A percentile compares a stretch with the other conserved stretches of the same genome.
phyloP scores from a whole-genome alignment of 495 filamentous ascomycete species.

The Aspergillus nidulans region DNA sequence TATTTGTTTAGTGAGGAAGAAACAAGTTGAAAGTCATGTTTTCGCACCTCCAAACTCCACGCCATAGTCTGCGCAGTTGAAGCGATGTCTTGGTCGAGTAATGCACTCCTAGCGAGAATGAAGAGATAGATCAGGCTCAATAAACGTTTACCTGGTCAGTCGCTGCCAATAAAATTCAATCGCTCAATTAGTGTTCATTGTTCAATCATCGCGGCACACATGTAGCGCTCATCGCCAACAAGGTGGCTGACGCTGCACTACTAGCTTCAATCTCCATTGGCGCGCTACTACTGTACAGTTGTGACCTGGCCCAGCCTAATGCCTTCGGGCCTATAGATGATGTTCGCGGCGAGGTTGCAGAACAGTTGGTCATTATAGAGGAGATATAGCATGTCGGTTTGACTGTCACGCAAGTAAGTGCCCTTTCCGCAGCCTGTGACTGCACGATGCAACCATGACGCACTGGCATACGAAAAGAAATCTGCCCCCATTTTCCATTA shows the following conservation, averaged over 20 bases:
- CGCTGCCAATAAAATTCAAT: constrained; percentile 13
- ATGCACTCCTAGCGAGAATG: constrained; percentile 7
- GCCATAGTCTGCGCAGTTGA: background rate
- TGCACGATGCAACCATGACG: background rate
- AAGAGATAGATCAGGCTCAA: background rate
- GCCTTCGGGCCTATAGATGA: background rate
- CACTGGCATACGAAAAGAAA: background rate
- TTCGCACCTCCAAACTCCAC: background rate
- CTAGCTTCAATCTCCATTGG: constrained; percentile 15
- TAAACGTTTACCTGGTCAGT: background rate
- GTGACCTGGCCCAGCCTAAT: background rate
- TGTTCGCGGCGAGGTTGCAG: background rate
- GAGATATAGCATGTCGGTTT: background rate
- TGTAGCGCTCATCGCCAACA: constrained; percentile 22
- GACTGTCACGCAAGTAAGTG: background rate
- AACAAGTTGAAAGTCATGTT: background rate
- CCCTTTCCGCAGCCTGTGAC: background rate
- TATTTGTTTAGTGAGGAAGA: background rate
- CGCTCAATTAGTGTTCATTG: constrained; percentile 11
- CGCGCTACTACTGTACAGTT: constrained; percentile 11
- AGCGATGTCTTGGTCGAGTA: background rate
- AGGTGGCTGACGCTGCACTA: constrained; percentile 21
- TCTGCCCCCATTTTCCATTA: background rate
- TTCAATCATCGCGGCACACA: constrained; percentile 22
- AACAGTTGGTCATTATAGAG: background rate